phyloP scores from a whole-genome alignment of 345 rosid genomes.

The Euphorbia peplus region DNA sequence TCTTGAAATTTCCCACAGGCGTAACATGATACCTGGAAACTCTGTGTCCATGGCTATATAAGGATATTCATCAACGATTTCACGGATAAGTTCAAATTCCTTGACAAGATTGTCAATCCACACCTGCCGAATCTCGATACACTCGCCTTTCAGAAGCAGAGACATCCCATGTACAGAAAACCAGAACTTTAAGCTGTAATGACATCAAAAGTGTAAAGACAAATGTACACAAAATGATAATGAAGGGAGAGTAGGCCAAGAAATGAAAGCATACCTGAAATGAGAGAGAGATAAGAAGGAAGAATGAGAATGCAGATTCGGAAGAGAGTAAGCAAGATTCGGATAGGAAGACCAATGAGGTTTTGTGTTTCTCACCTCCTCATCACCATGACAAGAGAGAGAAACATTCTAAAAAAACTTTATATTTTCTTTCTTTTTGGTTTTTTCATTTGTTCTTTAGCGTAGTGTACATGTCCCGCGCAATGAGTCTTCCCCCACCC shows the following conservation, averaged over 20 bases:
- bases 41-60: slow-evolving; percentile 81
- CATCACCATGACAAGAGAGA: slow-evolving; percentile 4
- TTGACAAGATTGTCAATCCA: slow-evolving; percentile 56
- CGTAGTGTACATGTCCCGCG: no score
- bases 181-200: no score
- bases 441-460: not conserved
- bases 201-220: not conserved
- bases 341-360: not conserved
- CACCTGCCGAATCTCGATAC: slow-evolving; percentile 62
- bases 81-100: slow-evolving; percentile 49
- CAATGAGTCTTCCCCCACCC: no score
- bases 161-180: no score
- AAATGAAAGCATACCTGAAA: slow-evolving; percentile 1
- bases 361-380: slow-evolving; percentile 6
- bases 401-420: not conserved
- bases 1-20: slow-evolving; percentile 50
- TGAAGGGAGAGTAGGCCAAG: no score
- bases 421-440: no score
- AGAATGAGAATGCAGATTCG: slow-evolving; percentile 17
- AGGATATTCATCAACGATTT: slow-evolving; percentile 54
- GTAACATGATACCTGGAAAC: slow-evolving; percentile 66
- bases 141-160: slow-evolving; percentile 47
- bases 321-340: slow-evolving; percentile 9
- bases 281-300: not conserved
- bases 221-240: not conserved